Conservation (phyloP, 2,329 filamentous ascomycete genomes). For the Chaetomium olivaceum region DNA sequence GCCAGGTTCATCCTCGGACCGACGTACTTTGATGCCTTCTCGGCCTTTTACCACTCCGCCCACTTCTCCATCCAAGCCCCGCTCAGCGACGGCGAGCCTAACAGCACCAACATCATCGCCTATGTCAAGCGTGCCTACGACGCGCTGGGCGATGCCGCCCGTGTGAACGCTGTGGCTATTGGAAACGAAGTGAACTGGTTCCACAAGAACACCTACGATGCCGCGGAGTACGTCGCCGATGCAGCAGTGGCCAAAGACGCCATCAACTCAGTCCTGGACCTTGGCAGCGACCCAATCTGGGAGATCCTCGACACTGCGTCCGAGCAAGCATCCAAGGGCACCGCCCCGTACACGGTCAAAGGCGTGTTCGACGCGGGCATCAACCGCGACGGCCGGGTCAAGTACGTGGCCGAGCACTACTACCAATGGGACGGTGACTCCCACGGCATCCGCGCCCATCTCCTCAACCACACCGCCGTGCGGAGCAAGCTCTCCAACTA, state of each 20-base stretch:
- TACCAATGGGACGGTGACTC: background rate
- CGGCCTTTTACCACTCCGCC: background rate
- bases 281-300: background rate
- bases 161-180: background rate
- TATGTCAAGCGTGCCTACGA: background rate
- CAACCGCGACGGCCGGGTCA: background rate
- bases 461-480: background rate
- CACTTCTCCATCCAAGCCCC: background rate
- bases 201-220: background rate
- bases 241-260: background rate
- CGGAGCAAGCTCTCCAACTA: background rate
- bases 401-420: background rate
- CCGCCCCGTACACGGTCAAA: background rate
- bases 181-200: slow-evolving; percentile 1
- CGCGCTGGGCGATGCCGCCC: background rate
- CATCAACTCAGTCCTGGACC: background rate
- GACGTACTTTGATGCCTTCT: background rate
- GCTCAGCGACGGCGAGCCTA: background rate
- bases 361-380: background rate
- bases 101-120: background rate
- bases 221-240: background rate
- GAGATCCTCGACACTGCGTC: background rate
- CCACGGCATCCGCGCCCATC: background rate
- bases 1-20: background rate
- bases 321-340: background rate